Evolutionary conservation across 2,329 filamentous ascomycete species (phyloP), one percentile per base, ranked within the genome.

Genomic region (Raffaelea ambrosiae): DNA sequence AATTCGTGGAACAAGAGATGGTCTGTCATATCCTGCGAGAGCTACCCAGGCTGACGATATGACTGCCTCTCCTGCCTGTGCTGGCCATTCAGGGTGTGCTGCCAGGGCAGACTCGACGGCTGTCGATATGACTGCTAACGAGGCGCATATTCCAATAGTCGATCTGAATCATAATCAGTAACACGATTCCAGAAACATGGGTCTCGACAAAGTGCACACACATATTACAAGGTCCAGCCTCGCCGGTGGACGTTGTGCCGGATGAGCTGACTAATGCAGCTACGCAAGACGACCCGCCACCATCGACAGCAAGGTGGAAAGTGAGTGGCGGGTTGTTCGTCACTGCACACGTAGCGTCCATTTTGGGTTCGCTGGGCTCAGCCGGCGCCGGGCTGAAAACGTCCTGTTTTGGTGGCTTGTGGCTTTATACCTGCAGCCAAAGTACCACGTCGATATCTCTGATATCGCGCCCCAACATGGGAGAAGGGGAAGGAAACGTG

Each of bases 271-370:
- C 49, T 11, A 67, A 49, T 3, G 59, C 59, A n/a, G 66, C 68
- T 19, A 64, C 66, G 49, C 66, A 69, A 50, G 68, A 69, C 3
- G 59, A 67, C 1, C 66, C 67, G 16, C 68, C 68, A 0, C 66
- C 67, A 54, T 71, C 67, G 18, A 70, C 59, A 35, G 66, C 69
- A 2, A 70, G 55, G 3, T 33, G 31, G 31, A 9, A 33, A n/a
- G n/a, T n/a, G n/a, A n/a, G n/a, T n/a, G n/a, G n/a, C n/a, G n/a
- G n/a, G n/a, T n/a, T n/a, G n/a, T n/a, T n/a, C n/a, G n/a, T n/a
- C n/a, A n/a, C n/a, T n/a, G n/a, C n/a, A n/a, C n/a, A n/a, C n/a
- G n/a, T n/a, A n/a, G n/a, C n/a, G n/a, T n/a, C n/a, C n/a, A n/a
- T n/a, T n/a, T n/a, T n/a, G n/a, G n/a, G n/a, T n/a, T n/a, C n/a